Evolutionary conservation across 495 filamentous ascomycete genomes (phyloP).

Genomic region (Aspergillus bertholletiae): DNA sequence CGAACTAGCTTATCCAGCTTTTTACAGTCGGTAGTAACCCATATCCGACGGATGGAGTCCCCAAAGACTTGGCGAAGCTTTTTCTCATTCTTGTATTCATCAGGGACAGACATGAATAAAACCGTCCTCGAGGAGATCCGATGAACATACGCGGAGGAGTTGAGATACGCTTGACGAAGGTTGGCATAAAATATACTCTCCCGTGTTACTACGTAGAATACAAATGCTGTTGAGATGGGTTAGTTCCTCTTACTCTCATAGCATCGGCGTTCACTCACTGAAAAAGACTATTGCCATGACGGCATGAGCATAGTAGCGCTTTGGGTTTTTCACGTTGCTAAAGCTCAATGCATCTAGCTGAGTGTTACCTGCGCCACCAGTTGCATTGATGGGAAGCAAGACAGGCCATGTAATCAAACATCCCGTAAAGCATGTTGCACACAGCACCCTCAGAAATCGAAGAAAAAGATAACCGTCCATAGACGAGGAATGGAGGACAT

Average conservation of each 20-base stretch:
- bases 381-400: slow-evolving; percentile 75
- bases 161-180: slow-evolving; percentile 65
- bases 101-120: slow-evolving; percentile 65
- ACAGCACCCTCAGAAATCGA: slow-evolving; percentile 70
- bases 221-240: slow-evolving; percentile 42
- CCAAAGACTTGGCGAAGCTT: slow-evolving; percentile 59
- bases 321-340: slow-evolving; percentile 56
- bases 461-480: slow-evolving; percentile 82
- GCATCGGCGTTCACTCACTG: slow-evolving; percentile 36
- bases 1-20: slow-evolving; percentile 54
- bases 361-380: slow-evolving; percentile 55
- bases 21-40: slow-evolving; percentile 57
- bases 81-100: slow-evolving; percentile 52
- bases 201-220: slow-evolving; percentile 62
- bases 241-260: background rate
- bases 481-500: slow-evolving; percentile 62
- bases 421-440: slow-evolving; percentile 68
- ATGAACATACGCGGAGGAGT: slow-evolving; percentile 62
- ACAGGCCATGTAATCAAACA: slow-evolving; percentile 77
- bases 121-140: slow-evolving; percentile 67
- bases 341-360: slow-evolving; percentile 64
- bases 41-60: slow-evolving; percentile 55
- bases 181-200: slow-evolving; percentile 69
- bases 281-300: slow-evolving; percentile 51
- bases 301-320: slow-evolving; percentile 60